Evolutionary conservation across 2,329 filamentous ascomycete genomes (phyloP).

Genomic region (Cercospora brassicicola): DNA sequence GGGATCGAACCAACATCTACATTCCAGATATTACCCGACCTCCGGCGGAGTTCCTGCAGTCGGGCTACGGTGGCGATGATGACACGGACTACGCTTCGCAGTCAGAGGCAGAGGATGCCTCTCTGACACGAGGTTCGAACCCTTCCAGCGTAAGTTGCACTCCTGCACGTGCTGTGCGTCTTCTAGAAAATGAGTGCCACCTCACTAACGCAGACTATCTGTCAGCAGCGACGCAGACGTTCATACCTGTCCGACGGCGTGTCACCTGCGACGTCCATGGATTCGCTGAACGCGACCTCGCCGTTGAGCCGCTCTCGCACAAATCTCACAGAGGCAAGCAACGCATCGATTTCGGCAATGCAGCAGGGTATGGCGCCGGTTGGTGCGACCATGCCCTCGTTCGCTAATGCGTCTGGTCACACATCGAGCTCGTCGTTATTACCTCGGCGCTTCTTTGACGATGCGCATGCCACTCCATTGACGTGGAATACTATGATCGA

Average conservation of each 20-base stretch:
- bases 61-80: constrained; percentile 70
- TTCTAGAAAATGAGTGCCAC: constrained; percentile 30
- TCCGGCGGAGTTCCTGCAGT: constrained; percentile 84
- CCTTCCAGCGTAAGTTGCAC: constrained; percentile 63
- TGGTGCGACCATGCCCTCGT: constrained; percentile 56
- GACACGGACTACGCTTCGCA: constrained; percentile 92
- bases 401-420: constrained; percentile 50
- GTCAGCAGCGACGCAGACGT: constrained; percentile 62
- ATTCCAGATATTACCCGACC: constrained; percentile 88
- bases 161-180: constrained; percentile 27
- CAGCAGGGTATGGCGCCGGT: constrained; percentile 49
- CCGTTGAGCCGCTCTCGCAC: constrained; percentile 59
- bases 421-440: constrained; percentile 49
- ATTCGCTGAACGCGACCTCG: constrained; percentile 75
- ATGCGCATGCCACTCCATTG: constrained; percentile 73
- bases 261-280: constrained; percentile 86
- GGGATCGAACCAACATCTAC: constrained; percentile 82
- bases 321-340: constrained; percentile 52
- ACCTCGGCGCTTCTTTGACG: constrained; percentile 85
- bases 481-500: constrained; percentile 89
- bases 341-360: constrained; percentile 50
- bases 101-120: constrained; percentile 75
- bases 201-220: constrained; percentile 28
- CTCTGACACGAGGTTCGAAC: constrained; percentile 66
- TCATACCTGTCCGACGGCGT: constrained; percentile 68